Base-by-base conservation (phyloP, 495 filamentous ascomycete genomes). In the Podospora pseudopauciseta region DNA sequence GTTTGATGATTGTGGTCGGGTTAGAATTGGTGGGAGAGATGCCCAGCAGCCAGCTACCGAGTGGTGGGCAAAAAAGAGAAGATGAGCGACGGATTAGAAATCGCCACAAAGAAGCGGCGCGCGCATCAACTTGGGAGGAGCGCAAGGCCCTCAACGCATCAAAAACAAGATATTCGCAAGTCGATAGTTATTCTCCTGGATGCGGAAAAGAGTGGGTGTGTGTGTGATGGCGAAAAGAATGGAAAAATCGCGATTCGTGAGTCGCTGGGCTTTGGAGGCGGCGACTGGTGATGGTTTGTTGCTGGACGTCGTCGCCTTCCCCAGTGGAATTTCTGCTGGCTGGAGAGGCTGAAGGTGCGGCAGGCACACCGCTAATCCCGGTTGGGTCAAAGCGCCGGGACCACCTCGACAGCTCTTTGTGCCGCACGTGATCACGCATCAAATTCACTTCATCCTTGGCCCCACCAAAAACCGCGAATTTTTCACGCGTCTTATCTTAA, bases 291-390 rank as follows among this genome's bases (percentile, higher is more conserved):
- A 60, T 34, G 65, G 63, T 64, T 30, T 30, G 68, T 60, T 58
- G 64, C 58, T 30, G 60, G 58, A 28, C 28, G 28, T n/a, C 34
- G 6, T 34, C 61, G 27, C 30, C 60, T 39, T 58, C 13, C 67
- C 67, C 64, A 64, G 61, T 68, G 58, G 69, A 71, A 71, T 73
- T 73, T 71, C 72, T 67, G 65, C 61, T 57, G 67, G 53, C 30
- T 58, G n/a, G 39, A 56, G 65, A 72, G 74, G 69, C 71, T 76
- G 70, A 74, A 72, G 72, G 72, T 70, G 74, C 72, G 70, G 59
- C 68, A 28, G 34, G 30, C 20, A 30, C 20, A 4, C 7, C 67
- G 59, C 74, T 74, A 73, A 63, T 19, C 68, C 64, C 6, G 6
- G 64, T 30, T 20, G 0, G 64, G 72, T 27, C 72, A 69, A 58